Conservation (phyloP, 768 basidiomycete species). For the Tephrocybe sp. region DNA sequence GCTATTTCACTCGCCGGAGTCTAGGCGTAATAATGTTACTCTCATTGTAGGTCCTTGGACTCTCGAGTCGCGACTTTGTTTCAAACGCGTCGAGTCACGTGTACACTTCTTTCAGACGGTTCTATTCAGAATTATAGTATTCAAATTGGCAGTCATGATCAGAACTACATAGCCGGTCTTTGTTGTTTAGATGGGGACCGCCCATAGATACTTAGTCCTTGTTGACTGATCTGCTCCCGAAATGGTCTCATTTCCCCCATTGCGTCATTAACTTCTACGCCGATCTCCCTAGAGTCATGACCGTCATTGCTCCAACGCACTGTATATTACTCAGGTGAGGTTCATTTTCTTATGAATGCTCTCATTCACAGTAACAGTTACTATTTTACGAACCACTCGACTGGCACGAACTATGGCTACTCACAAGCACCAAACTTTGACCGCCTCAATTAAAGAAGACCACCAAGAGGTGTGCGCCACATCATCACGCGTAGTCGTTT, state of each 20-base stretch:
- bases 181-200: no score
- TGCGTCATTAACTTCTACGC: not conserved
- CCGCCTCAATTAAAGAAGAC: conserved; percentile 44
- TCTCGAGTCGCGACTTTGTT: no score
- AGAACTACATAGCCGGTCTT: no score
- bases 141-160: no score
- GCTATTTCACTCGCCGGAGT: no score
- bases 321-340: not conserved
- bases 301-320: not conserved
- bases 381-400: not conserved
- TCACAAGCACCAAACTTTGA: conserved; percentile 28
- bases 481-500: not conserved
- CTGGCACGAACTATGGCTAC: conserved; percentile 13
- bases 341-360: not conserved
- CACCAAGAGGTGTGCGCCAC: conserved; percentile 40
- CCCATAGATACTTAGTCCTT: no score
- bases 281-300: not conserved
- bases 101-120: not conserved
- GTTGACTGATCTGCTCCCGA: no score
- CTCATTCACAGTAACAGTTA: not conserved
- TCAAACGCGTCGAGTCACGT: not conserved
- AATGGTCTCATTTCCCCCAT: not conserved
- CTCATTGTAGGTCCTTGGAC: no score
- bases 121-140: no score
- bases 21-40: no score